phyloP scores from a whole-genome alignment of 495 filamentous ascomycete species.

The Aspergillus avenaceus region DNA sequence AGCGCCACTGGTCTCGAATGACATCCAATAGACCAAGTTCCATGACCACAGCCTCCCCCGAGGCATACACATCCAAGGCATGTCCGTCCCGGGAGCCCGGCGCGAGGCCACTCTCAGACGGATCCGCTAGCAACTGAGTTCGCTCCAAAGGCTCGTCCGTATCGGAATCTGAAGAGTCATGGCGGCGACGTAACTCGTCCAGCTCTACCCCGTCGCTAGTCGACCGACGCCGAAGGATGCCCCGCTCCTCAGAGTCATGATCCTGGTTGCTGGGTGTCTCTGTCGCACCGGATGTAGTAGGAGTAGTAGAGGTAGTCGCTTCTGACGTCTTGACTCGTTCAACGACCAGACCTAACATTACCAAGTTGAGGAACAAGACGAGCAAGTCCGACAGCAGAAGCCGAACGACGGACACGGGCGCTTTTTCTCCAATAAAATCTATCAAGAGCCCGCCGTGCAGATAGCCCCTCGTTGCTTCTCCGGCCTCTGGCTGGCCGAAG shows the following conservation, averaged over 20 bases:
- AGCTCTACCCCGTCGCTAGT: slow-evolving; percentile 20
- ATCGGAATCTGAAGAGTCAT: slow-evolving; percentile 14
- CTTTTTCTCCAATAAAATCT: slow-evolving; percentile 83
- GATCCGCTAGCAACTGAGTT: slow-evolving; percentile 43
- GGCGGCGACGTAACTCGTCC: slow-evolving; percentile 7
- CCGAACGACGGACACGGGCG: slow-evolving; percentile 61
- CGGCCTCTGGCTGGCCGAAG: slow-evolving; percentile 57
- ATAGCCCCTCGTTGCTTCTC: slow-evolving; percentile 74
- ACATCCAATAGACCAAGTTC: slow-evolving; percentile 66
- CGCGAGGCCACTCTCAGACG: slow-evolving; percentile 24
- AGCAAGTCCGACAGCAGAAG: slow-evolving; percentile 62
- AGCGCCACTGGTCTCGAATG: slow-evolving; percentile 59
- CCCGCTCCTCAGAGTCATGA: slow-evolving; percentile 61
- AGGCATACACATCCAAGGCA: slow-evolving; percentile 55
- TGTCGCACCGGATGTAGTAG: background rate
- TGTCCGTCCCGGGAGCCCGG: slow-evolving; percentile 33
- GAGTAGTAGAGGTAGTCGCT: slow-evolving; percentile 1
- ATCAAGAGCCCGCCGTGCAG: slow-evolving; percentile 81
- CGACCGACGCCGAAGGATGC: slow-evolving; percentile 46
- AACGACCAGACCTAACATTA: slow-evolving; percentile 70
- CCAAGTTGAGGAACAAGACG: slow-evolving; percentile 62
- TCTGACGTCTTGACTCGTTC: slow-evolving; percentile 57
- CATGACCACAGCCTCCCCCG: slow-evolving; percentile 65
- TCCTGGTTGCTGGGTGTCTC: slow-evolving; percentile 1
- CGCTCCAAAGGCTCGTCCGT: slow-evolving; percentile 39